Conservation (phyloP, 2,329 filamentous ascomycete genomes). For the Sporothrix humicola region DNA sequence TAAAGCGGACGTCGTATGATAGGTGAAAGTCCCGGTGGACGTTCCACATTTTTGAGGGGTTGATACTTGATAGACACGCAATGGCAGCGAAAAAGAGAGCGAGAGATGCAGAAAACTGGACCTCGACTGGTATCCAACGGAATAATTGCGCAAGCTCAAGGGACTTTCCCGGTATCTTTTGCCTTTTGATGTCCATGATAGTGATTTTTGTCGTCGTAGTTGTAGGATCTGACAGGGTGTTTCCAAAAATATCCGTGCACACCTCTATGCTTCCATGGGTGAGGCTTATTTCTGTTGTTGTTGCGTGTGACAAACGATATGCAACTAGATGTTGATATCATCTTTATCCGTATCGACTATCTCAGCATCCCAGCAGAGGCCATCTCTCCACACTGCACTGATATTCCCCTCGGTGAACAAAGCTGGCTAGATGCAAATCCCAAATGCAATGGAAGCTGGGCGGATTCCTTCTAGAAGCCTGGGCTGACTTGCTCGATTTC, state of each 20-base stretch:
- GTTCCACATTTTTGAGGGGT: neutral
- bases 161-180: neutral
- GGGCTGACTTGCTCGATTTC: neutral
- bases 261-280: neutral
- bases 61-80: neutral
- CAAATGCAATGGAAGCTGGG: neutral
- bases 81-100: neutral
- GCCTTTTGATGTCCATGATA: neutral
- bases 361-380: neutral
- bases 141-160: neutral
- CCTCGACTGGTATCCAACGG: too few species aligned
- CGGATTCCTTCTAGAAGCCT: slow-evolving; percentile 13
- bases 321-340: neutral
- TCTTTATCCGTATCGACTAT: neutral
- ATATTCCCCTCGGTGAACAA: neutral
- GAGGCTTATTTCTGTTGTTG: neutral
- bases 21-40: neutral
- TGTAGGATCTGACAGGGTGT: too few species aligned
- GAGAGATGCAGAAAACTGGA: neutral
- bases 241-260: neutral
- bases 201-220: neutral
- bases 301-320: neutral
- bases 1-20: neutral
- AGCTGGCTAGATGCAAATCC: neutral
- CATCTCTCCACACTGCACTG: neutral